Conservation (phyloP, 805 yeast genomes). For the Isabelozyma pseudorhagii region DNA sequence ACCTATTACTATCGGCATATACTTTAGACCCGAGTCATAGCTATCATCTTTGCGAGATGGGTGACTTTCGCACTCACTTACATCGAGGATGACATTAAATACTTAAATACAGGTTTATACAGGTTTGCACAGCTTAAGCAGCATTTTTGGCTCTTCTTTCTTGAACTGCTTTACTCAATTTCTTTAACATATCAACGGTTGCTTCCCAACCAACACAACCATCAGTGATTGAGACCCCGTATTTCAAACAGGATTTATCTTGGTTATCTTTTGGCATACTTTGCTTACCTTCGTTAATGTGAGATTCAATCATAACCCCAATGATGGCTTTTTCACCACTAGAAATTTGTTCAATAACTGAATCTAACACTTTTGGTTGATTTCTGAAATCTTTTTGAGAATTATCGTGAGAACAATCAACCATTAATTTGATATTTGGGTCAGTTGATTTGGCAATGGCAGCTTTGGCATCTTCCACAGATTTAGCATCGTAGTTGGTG, state of each 20-base stretch:
- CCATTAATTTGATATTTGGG: constrained; percentile 68
- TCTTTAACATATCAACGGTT: constrained; percentile 75
- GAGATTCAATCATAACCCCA: constrained; percentile 95
- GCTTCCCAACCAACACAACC: constrained; percentile 93
- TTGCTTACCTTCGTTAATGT: constrained; percentile 90
- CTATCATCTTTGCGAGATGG: too few relatives aligned
- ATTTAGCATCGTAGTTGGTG: constrained; percentile 82
- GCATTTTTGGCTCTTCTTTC: constrained; percentile 56
- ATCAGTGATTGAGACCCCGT: constrained; percentile 96
- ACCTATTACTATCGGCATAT: too few relatives aligned
- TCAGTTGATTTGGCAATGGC: constrained; percentile 49
- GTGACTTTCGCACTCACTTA: not conserved
- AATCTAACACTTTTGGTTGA: constrained; percentile 88
- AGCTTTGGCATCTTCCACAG: constrained; percentile 72
- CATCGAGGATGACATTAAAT: not conserved
- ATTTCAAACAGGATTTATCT: constrained; percentile 61
- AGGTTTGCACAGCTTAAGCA: not conserved
- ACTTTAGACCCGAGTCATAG: too few relatives aligned
- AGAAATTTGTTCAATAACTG: constrained; percentile 77
- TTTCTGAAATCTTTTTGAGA: constrained; percentile 90
- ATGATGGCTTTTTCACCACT: constrained; percentile 77
- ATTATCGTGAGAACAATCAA: constrained; percentile 98
- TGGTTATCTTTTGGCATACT: constrained; percentile 57
- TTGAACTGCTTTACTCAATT: constrained; percentile 79
- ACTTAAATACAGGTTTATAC: not conserved